phyloP scores from a whole-genome alignment of 2,329 filamentous ascomycete species.

The Lecanosticta acicola region DNA sequence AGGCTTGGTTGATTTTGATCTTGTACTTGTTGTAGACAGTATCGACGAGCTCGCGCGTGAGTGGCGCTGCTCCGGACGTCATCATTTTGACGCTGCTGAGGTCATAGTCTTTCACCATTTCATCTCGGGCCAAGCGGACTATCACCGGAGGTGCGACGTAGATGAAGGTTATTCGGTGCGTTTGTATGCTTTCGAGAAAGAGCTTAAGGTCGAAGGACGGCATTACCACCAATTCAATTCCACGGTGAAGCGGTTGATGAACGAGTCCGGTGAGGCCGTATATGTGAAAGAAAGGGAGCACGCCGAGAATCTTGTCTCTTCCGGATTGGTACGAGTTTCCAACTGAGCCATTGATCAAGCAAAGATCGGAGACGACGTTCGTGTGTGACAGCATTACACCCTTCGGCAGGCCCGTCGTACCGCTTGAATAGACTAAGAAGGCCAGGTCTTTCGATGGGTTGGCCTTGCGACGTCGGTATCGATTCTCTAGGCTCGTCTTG shows the following conservation, averaged over 20 bases:
- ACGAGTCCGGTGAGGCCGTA: slow-evolving; percentile 74
- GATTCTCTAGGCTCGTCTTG: slow-evolving; percentile 54
- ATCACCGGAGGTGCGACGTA: slow-evolving; percentile 83
- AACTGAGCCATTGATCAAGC: slow-evolving; percentile 51
- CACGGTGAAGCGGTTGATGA: slow-evolving; percentile 61
- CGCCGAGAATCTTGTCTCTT: slow-evolving; percentile 67
- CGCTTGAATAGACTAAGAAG: slow-evolving; percentile 82
- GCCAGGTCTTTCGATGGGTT: slow-evolving; percentile 63
- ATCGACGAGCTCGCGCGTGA: slow-evolving; percentile 73
- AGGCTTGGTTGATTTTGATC: slow-evolving; percentile 82
- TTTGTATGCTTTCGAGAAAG: slow-evolving; percentile 70
- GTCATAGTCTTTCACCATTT: slow-evolving; percentile 72
- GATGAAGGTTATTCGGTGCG: slow-evolving; percentile 66
- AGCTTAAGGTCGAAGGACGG: slow-evolving; percentile 73
- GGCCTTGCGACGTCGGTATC: slow-evolving; percentile 55
- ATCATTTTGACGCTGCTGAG: slow-evolving; percentile 74
- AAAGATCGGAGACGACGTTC: slow-evolving; percentile 71
- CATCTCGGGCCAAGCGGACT: slow-evolving; percentile 71
- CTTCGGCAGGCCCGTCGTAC: slow-evolving; percentile 87
- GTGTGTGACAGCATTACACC: slow-evolving; percentile 80
- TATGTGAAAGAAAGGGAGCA: slow-evolving; percentile 87
- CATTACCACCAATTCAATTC: slow-evolving; percentile 65
- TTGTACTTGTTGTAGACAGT: slow-evolving; percentile 67
- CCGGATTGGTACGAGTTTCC: slow-evolving; percentile 40
- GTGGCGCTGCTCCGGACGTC: slow-evolving; percentile 81